These are phyloP conservation scores for Neonectria coccinea DNA, from an alignment of 2,329 filamentous ascomycete genomes.

Conservation along the genomic window DNA sequence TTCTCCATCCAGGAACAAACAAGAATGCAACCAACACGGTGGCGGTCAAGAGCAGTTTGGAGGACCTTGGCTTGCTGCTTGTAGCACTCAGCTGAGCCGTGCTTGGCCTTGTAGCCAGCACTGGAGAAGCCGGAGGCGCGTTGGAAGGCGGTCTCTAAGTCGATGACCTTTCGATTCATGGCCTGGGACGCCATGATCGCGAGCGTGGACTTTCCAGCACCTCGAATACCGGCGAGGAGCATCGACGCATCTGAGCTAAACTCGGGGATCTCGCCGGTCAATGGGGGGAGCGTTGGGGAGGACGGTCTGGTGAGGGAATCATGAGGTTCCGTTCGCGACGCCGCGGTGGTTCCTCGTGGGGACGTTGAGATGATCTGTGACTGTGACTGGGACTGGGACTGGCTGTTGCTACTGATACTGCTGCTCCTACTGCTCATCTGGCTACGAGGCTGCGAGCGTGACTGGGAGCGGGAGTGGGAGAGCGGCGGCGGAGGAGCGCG, in stretches of 20 bases:
- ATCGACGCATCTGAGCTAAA: constrained; percentile 76
- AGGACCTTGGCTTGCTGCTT: constrained; percentile 72
- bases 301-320: constrained; percentile 44
- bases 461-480: constrained; percentile 19
- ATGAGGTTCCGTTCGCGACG: constrained; percentile 31
- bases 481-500: constrained; percentile 24
- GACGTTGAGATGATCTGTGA: constrained; percentile 22
- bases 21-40: constrained; percentile 73
- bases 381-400: constrained; percentile 30
- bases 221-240: constrained; percentile 78
- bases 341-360: constrained; percentile 16
- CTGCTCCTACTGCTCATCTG: constrained; percentile 30
- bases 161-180: constrained; percentile 75
- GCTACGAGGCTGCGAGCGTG: constrained; percentile 31
- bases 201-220: constrained; percentile 80
- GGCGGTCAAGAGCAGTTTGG: constrained; percentile 67
- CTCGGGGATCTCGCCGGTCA: constrained; percentile 46
- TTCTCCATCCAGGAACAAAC: constrained; percentile 79
- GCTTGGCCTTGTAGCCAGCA: constrained; percentile 70
- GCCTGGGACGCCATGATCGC: constrained; percentile 80
- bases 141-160: constrained; percentile 76
- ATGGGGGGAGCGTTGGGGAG: constrained; percentile 40
- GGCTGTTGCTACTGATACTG: constrained; percentile 35
- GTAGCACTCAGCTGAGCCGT: constrained; percentile 73
- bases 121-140: constrained; percentile 72